Evolutionary conservation across 2,329 filamentous ascomycete genomes (phyloP).

Genomic region (Apiospora arundinis): DNA sequence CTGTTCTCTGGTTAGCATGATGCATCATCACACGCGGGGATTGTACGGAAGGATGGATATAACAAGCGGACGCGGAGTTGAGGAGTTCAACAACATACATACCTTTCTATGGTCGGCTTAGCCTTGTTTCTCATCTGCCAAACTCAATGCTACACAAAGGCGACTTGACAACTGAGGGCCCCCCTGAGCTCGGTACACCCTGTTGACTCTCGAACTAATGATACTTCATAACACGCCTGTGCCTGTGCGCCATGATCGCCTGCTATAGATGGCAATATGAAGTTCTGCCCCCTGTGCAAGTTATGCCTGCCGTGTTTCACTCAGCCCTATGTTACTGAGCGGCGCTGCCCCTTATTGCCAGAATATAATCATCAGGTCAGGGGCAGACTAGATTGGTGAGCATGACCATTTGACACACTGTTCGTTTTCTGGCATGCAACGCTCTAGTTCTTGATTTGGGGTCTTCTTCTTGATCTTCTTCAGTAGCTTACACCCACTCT

Average conservation of each 20-base stretch:
- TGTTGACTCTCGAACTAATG: background rate
- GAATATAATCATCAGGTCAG: background rate
- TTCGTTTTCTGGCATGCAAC: background rate
- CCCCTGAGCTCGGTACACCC: background rate
- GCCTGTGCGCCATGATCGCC: background rate
- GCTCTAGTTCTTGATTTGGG: background rate
- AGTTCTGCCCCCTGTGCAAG: background rate
- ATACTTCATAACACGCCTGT: background rate
- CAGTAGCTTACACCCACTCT: background rate
- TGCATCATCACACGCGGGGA: background rate
- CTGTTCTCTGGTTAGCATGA: slow-evolving; percentile 15
- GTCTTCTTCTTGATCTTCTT: background rate
- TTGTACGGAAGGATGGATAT: background rate
- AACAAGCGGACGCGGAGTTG: background rate
- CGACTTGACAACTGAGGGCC: background rate
- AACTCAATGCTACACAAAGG: slow-evolving; percentile 13
- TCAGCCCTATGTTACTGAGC: background rate
- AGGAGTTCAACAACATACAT: slow-evolving; percentile 14
- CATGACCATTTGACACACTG: background rate
- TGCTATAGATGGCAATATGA: background rate
- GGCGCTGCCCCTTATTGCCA: background rate
- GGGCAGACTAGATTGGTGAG: background rate
- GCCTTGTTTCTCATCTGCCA: background rate
- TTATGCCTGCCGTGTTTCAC: background rate
- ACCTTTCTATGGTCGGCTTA: slow-evolving; percentile 1